Percentiles rank a stretch among this genome's conserved stretches.
These are phyloP conservation scores for Colletotrichum higginsianum DNA, from an alignment of 2,329 filamentous ascomycete species.

Conservation along the genomic window DNA sequence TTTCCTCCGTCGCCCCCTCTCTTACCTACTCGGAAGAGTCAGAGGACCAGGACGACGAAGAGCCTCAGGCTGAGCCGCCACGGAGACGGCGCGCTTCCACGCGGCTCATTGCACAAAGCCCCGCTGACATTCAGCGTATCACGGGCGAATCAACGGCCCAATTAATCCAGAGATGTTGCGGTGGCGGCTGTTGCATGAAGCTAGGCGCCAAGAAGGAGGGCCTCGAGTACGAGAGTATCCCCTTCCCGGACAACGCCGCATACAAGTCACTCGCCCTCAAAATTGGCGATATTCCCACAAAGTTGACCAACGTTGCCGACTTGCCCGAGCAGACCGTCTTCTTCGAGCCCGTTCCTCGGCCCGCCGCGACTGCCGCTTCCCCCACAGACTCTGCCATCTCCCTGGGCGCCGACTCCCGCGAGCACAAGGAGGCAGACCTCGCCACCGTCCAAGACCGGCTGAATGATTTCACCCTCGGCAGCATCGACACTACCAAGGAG, in stretches of 20 bases:
- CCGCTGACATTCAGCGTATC: slow-evolving; percentile 73
- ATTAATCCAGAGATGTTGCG: slow-evolving; percentile 75
- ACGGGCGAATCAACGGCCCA: slow-evolving; percentile 75
- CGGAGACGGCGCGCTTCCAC: slow-evolving; percentile 78
- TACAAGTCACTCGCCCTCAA: slow-evolving; percentile 85
- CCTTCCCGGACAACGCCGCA: slow-evolving; percentile 84
- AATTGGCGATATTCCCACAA: slow-evolving; percentile 80
- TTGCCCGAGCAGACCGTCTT: slow-evolving; percentile 83
- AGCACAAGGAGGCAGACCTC: slow-evolving; percentile 52
- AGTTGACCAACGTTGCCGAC: slow-evolving; percentile 78
- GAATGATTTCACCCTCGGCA: slow-evolving; percentile 54
- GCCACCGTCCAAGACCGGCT: slow-evolving; percentile 42
- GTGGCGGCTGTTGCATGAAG: slow-evolving; percentile 74
- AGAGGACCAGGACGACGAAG: slow-evolving; percentile 69
- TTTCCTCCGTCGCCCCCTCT: slow-evolving; percentile 71
- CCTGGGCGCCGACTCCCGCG: slow-evolving; percentile 57
- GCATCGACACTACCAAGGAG: slow-evolving; percentile 73
- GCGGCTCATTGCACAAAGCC: slow-evolving; percentile 75
- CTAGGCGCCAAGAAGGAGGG: slow-evolving; percentile 59
- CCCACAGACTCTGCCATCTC: slow-evolving; percentile 66
- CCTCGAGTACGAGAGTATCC: slow-evolving; percentile 67
- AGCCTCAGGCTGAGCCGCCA: slow-evolving; percentile 56
- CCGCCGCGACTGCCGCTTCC: slow-evolving; percentile 53
- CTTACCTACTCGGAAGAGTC: slow-evolving; percentile 76
- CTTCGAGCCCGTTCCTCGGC: slow-evolving; percentile 71